phyloP scores from a whole-genome alignment of 306 rosid species.

The Canavalia ensiformis region DNA sequence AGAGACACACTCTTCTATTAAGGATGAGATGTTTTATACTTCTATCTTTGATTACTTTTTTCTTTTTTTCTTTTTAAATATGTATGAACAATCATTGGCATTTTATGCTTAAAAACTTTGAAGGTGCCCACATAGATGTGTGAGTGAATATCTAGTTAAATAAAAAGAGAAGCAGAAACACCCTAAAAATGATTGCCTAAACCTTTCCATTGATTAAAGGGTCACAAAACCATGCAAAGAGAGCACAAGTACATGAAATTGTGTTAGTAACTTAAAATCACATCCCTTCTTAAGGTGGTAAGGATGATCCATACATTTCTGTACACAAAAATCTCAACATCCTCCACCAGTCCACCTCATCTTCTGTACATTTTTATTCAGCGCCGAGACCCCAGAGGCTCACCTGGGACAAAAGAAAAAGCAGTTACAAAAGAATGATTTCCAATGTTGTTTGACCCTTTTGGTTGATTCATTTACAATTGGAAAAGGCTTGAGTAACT shows the following conservation, averaged over 20 bases:
- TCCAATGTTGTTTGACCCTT: constrained; percentile 49
- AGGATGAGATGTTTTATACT: too few relatives aligned
- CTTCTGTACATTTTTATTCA: constrained; percentile 40
- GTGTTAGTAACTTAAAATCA: background rate
- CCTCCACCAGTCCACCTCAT: constrained; percentile 37
- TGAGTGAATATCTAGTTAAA: too few relatives aligned
- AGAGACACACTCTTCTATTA: too few relatives aligned
- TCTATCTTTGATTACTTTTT: too few relatives aligned
- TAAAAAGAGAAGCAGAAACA: background rate
- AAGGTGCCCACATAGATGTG: too few relatives aligned
- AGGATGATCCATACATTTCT: constrained; percentile 36
- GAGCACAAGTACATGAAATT: background rate
- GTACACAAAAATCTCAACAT: constrained; percentile 39
- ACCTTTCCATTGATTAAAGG: background rate
- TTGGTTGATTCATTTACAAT: constrained; percentile 59
- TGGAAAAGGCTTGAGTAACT: constrained; percentile 47
- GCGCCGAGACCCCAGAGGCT: constrained; percentile 20
- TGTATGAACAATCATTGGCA: too few relatives aligned
- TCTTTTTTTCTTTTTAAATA: too few relatives aligned
- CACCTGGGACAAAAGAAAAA: constrained; percentile 3
- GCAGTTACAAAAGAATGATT: constrained; percentile 38
- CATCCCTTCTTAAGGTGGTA: background rate
- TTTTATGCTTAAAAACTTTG: too few relatives aligned
- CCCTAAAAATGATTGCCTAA: background rate
- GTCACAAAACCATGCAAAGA: constrained; percentile 34